These are phyloP conservation scores for Stentor roeselii DNA, from an alignment of 73 alveolate species.

Conservation along the genomic window DNA sequence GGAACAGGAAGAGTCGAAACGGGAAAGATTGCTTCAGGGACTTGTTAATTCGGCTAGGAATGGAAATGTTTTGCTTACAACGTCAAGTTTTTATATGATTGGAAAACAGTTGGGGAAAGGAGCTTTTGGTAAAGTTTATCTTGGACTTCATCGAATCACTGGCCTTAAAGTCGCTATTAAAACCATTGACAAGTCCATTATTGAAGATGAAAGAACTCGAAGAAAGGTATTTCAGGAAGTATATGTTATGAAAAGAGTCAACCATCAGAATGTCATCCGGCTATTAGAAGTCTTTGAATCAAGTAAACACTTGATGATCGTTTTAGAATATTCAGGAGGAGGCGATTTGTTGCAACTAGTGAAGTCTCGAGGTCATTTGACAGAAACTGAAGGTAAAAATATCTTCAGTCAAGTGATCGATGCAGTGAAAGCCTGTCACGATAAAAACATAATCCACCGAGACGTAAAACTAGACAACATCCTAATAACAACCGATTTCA, in stretches of 20 bases:
- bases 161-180: conserved; percentile 97
- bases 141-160: conserved; percentile 90
- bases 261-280: conserved; percentile 50
- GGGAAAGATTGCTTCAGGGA: conserved; percentile 34
- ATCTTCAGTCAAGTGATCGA: conserved; percentile 82
- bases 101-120: conserved; percentile 80
- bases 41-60: conserved; percentile 34
- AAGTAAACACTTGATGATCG: conserved; percentile 42
- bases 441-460: conserved; percentile 85
- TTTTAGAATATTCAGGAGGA: conserved; percentile 57
- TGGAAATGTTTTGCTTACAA: conserved; percentile 39
- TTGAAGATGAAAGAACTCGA: conserved; percentile 90
- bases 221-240: conserved; percentile 71
- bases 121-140: conserved; percentile 94
- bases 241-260: conserved; percentile 36
- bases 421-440: conserved; percentile 79
- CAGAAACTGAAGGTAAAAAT: conserved; percentile 78
- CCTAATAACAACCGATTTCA: conserved; percentile 81
- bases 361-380: conserved; percentile 81
- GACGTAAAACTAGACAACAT: conserved; percentile 96
- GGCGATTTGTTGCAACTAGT: conserved; percentile 79
- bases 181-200: conserved; percentile 86
- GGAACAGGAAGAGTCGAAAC: conserved; percentile 42
- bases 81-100: conserved; percentile 44
- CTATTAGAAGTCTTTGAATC: conserved; percentile 56